Evolutionary conservation across 2,329 filamentous ascomycete species (phyloP).

Genomic region (Calonectria pseudoreteaudii): DNA sequence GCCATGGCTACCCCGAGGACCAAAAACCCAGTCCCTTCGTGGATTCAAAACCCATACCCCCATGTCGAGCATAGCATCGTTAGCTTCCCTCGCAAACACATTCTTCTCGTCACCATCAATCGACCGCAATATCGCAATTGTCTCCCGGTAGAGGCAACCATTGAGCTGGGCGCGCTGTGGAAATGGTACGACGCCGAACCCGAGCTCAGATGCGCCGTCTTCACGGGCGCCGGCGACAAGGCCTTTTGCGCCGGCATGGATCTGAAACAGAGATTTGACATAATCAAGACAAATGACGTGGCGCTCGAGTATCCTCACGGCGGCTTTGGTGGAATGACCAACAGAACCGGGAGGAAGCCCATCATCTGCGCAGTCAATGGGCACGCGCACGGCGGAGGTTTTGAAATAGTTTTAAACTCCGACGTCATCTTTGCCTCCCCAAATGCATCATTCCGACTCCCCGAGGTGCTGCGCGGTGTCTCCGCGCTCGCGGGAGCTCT

Average conservation of each 20-base stretch:
- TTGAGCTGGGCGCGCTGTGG: conserved; percentile 58
- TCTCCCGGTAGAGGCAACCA: conserved; percentile 50
- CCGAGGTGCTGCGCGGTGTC: conserved; percentile 69
- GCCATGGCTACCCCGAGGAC: conserved; percentile 39
- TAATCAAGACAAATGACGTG: conserved; percentile 44
- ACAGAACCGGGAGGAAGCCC: conserved; percentile 48
- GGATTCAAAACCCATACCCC: conserved; percentile 49
- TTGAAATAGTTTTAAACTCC: conserved; percentile 54
- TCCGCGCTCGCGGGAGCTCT: conserved; percentile 68
- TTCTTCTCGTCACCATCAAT: conserved; percentile 59
- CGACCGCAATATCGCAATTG: conserved; percentile 56
- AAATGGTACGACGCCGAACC: conserved; percentile 63
- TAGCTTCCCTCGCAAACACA: conserved; percentile 54
- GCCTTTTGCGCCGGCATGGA: conserved; percentile 68
- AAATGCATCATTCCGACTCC: conserved; percentile 65
- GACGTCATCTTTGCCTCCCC: conserved; percentile 69
- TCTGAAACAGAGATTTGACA: conserved; percentile 58
- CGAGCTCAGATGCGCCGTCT: conserved; percentile 60
- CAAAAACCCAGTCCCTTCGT: conserved; percentile 46
- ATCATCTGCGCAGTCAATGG: conserved; percentile 48
- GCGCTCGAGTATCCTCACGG: conserved; percentile 40
- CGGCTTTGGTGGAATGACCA: conserved; percentile 50
- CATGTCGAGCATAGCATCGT: conserved; percentile 48
- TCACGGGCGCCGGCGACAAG: conserved; percentile 62
- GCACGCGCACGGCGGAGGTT: conserved; percentile 47